Evolutionary conservation across 306 rosid species (phyloP).

Genomic region (Pyrus betulifolia): DNA sequence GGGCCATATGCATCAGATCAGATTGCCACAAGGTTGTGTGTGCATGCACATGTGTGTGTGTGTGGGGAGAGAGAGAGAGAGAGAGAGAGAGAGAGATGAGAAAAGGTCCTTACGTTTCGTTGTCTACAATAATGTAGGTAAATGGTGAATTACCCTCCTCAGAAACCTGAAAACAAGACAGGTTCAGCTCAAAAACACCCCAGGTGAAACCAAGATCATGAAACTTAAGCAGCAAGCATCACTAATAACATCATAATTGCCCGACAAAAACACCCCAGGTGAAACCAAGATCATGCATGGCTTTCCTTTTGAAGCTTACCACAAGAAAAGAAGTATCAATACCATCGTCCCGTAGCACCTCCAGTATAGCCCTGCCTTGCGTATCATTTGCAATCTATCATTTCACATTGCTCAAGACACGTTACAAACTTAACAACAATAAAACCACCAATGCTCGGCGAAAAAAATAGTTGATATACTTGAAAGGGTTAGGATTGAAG

Average conservation of each 20-base stretch:
- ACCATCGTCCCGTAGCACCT: slow-evolving; percentile 66
- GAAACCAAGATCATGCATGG: slow-evolving; percentile 4
- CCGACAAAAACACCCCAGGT: background rate
- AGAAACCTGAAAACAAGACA: slow-evolving; percentile 57
- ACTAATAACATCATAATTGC: background rate
- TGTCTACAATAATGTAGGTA: slow-evolving; percentile 82
- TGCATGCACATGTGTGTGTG: background rate
- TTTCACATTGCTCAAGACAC: background rate
- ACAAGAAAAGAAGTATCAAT: slow-evolving; percentile 72
- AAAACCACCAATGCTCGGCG: background rate
- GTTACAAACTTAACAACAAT: background rate
- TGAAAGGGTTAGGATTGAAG: background rate
- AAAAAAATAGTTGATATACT: background rate
- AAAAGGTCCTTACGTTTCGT: slow-evolving; percentile 57
- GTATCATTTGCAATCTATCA: slow-evolving; percentile 72
- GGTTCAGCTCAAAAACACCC: background rate
- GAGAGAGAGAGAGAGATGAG: background rate
- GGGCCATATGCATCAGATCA: background rate
- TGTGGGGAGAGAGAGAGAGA: background rate
- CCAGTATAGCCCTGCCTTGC: slow-evolving; percentile 71
- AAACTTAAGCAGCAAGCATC: background rate
- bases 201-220: too few relatives aligned
- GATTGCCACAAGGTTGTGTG: background rate
- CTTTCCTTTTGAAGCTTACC: slow-evolving; percentile 33
- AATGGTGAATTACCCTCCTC: slow-evolving; percentile 82